A percentile compares a stretch with the other conserved stretches of the same genome.
Evolutionary conservation across 2,329 filamentous ascomycete genomes (phyloP).

Genomic region (Ophiognomonia clavigignenti-juglandacearum): DNA sequence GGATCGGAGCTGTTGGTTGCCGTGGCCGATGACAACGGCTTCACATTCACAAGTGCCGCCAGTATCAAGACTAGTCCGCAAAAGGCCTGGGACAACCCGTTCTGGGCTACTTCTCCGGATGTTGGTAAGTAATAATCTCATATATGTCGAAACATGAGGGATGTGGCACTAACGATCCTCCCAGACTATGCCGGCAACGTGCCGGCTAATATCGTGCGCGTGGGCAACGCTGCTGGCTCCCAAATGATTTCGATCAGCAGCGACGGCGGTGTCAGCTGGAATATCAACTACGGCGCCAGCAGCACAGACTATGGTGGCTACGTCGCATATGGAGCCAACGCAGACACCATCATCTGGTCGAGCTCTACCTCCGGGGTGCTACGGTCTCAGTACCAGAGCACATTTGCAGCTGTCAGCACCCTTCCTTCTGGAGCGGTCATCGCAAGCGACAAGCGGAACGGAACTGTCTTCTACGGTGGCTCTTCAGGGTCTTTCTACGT

Average conservation of each 20-base stretch:
- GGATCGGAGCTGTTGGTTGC: conserved; percentile 48
- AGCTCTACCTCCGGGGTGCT: conserved; percentile 35
- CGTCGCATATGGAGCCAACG: conserved; percentile 47
- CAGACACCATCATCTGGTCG: conserved; percentile 44
- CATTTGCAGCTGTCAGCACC: conserved; percentile 40
- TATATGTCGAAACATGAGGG: rapidly evolving
- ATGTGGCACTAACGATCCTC: neutral
- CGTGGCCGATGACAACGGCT: conserved; percentile 48
- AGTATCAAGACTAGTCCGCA: conserved; percentile 37
- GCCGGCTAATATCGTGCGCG: conserved; percentile 41
- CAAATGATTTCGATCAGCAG: conserved; percentile 43
- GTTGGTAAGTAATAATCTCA: conserved; percentile 32
- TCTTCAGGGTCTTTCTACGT: conserved; percentile 44
- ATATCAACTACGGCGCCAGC: conserved; percentile 39
- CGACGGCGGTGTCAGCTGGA: conserved; percentile 48
- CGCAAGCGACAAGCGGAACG: conserved; percentile 49
- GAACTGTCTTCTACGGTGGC: conserved; percentile 47
- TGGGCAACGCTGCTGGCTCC: conserved; percentile 39
- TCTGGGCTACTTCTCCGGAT: conserved; percentile 38
- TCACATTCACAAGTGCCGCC: conserved; percentile 36
- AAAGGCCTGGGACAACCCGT: conserved; percentile 41
- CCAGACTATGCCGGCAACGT: conserved; percentile 43
- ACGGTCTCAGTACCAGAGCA: conserved; percentile 33
- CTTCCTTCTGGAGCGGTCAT: conserved; percentile 42
- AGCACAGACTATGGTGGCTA: conserved; percentile 37